phyloP scores from a whole-genome alignment of 805 yeast genomes.

The Yueomyces sinensis region DNA sequence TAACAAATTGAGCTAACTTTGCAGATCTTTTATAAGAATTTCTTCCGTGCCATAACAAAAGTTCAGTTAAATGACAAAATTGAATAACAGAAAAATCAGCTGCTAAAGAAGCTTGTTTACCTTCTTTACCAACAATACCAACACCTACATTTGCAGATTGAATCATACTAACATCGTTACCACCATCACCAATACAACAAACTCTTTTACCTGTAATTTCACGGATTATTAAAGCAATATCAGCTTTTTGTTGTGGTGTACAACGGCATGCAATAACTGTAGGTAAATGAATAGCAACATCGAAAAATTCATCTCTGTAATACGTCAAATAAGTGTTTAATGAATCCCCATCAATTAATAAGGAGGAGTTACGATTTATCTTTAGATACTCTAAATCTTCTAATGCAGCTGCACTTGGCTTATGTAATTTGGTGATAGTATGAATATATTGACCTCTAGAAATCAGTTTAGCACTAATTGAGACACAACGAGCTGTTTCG shows the following conservation, averaged over 20 bases:
- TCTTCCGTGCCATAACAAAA: conserved; percentile 94
- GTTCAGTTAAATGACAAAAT: conserved; percentile 76
- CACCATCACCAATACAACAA: conserved; percentile 98
- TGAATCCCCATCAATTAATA: conserved; percentile 90
- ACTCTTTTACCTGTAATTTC: conserved; percentile 76
- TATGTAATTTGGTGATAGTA: conserved; percentile 53
- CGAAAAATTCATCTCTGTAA: conserved; percentile 61
- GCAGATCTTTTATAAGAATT: conserved; percentile 94
- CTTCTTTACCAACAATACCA: conserved; percentile 98
- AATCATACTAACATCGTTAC: conserved; percentile 97
- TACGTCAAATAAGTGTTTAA: conserved; percentile 52
- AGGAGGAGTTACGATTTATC: conserved; percentile 42
- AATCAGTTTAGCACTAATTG: conserved; percentile 87
- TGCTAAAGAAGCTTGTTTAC: conserved; percentile 91
- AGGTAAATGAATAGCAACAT: conserved; percentile 64
- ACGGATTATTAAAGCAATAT: conserved; percentile 72
- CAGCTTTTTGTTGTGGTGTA: conserved; percentile 97
- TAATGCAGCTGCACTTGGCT: conserved; percentile 54
- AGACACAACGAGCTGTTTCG: conserved; percentile 95
- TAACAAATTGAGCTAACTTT: conserved; percentile 87
- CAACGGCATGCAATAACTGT: conserved; percentile 98
- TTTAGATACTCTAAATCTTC: conserved; percentile 62
- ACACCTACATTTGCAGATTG: conserved; percentile 98
- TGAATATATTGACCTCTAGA: conserved; percentile 91
- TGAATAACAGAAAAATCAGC: conserved; percentile 94